A percentile compares a stretch with the other conserved stretches of the same genome.
Conservation (phyloP, 495 filamentous ascomycete genomes). For the Glonium stellatum region DNA sequence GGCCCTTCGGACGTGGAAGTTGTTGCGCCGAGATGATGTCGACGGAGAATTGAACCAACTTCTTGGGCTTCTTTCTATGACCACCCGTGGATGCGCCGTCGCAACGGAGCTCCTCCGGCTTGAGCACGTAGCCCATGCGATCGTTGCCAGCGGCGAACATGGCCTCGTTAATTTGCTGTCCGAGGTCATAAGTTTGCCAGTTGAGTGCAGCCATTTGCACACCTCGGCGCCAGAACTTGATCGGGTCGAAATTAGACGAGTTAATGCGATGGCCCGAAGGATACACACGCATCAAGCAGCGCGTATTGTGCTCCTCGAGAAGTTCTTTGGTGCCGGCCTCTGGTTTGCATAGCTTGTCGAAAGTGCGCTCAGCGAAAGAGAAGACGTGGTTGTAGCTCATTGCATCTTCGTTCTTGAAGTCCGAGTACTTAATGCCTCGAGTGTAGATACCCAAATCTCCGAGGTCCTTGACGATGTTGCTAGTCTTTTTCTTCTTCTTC, state of each 20-base stretch:
- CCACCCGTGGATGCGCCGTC: conserved; percentile 38
- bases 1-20: conserved; percentile 69
- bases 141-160: conserved; percentile 96
- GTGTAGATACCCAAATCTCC: conserved; percentile 87
- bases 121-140: conserved; percentile 84
- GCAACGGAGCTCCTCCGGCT: conserved; percentile 71
- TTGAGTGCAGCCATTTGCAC: conserved; percentile 96
- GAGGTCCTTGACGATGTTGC: conserved; percentile 77
- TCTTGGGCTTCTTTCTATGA: conserved; percentile 56
- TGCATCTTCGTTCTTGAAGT: conserved; percentile 67
- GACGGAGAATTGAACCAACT: conserved; percentile 73
- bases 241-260: conserved; percentile 88
- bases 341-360: conserved; percentile 66
- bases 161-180: conserved; percentile 91
- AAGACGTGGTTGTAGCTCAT: conserved; percentile 86
- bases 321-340: conserved; percentile 54
- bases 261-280: conserved; percentile 69
- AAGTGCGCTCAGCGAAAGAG: conserved; percentile 82
- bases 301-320: conserved; percentile 84
- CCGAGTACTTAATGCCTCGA: conserved; percentile 74
- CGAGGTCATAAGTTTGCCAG: conserved; percentile 95
- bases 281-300: conserved; percentile 88
- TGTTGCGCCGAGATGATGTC: conserved; percentile 91
- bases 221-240: conserved; percentile 85
- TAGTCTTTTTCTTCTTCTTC: conserved; percentile 54